Conservation (phyloP, 176 grass and related monocot species). For the Musa acuminata region DNA sequence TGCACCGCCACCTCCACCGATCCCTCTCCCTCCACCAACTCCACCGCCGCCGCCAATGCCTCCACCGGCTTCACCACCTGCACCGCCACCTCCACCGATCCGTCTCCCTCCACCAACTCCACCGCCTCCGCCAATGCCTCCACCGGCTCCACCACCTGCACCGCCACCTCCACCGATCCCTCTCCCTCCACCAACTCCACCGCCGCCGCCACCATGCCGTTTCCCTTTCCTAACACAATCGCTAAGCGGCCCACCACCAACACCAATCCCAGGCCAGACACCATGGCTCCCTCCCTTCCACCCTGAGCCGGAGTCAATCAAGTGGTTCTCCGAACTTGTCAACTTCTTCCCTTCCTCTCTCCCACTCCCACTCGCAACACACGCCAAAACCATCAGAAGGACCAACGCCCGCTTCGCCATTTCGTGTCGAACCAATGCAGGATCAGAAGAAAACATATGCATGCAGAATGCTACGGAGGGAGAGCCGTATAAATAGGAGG, state of each 20-base stretch:
- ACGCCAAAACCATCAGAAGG: not conserved
- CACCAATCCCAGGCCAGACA: not conserved
- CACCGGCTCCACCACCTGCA: too few relatives aligned
- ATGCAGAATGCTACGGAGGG: not conserved
- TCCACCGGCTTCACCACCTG: not conserved
- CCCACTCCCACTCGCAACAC: not conserved
- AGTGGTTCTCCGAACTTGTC: too few relatives aligned
- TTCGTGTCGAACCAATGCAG: not conserved
- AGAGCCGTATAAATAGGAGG: not conserved
- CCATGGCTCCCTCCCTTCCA: not conserved
- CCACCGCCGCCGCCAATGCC: not conserved
- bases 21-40: not conserved
- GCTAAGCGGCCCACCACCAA: not conserved
- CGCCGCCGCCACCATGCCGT: not conserved
- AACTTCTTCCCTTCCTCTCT: not conserved
- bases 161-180: too few relatives aligned
- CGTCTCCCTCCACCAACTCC: not conserved
- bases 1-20: not conserved
- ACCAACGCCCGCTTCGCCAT: not conserved
- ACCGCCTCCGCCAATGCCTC: not conserved
- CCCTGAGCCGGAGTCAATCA: not conserved
- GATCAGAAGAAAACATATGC: not conserved
- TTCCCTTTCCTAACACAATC: not conserved
- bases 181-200: not conserved
- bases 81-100: not conserved